phyloP scores from a whole-genome alignment of 768 basidiomycete genomes.

The Rossbeevera mucosa region DNA sequence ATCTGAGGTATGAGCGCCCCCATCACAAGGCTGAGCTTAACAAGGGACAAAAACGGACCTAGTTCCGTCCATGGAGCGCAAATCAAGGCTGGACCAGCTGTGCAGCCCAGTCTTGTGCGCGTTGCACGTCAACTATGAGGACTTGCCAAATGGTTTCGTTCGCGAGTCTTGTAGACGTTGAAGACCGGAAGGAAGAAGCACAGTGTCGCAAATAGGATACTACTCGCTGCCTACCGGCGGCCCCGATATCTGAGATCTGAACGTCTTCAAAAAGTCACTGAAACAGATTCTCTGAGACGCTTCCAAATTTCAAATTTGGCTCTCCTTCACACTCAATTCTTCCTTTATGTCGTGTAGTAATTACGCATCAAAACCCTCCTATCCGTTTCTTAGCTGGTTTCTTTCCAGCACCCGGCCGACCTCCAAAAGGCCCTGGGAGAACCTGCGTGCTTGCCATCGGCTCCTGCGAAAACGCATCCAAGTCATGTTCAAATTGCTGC shows the following conservation, averaged over 20 bases:
- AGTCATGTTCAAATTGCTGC: conserved; percentile 7
- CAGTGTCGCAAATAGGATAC: conserved; percentile 18
- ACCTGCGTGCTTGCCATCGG: conserved; percentile 62
- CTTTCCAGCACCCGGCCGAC: conserved; percentile 45
- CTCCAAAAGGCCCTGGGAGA: conserved; percentile 67
- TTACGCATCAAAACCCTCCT: conserved; percentile 59
- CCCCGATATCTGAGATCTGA: conserved; percentile 6
- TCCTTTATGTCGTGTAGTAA: not conserved
- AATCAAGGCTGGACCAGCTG: conserved; percentile 52
- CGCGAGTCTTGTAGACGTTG: conserved; percentile 8
- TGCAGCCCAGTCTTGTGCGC: conserved; percentile 68
- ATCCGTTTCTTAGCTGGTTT: conserved; percentile 61
- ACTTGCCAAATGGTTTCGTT: conserved; percentile 15
- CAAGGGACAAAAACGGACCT: conserved; percentile 34
- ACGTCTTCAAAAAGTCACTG: conserved; percentile 2
- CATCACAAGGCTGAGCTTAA: not conserved
- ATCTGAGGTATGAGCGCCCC: conserved; percentile 19
- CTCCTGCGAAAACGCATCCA: conserved; percentile 36
- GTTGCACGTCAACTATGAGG: conserved; percentile 45
- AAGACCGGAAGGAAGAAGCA: conserved; percentile 17
- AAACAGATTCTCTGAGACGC: conserved; percentile 17
- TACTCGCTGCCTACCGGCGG: conserved; percentile 10
- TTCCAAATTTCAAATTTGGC: conserved; percentile 25
- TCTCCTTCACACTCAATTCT: not conserved
- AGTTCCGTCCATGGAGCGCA: conserved; percentile 75